Base-by-base conservation (phyloP, 495 filamentous ascomycete species). In the Penicillium subrubescens region DNA sequence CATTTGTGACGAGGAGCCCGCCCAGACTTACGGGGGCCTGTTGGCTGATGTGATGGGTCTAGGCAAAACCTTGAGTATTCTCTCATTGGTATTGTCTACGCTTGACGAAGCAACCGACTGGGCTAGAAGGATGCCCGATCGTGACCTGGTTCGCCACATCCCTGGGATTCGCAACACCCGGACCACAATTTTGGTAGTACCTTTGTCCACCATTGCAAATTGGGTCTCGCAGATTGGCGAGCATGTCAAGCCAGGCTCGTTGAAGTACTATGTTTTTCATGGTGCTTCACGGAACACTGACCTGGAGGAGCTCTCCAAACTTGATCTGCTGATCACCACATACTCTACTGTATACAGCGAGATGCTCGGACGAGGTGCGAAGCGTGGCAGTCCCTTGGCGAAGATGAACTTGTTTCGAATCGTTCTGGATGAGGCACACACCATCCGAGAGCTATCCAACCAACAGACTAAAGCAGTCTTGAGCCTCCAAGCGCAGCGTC, bases 21-120 rank as follows among this genome's bases (percentile, higher is more conserved):
- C 85, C 0, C 86, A 93, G 62, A 83, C 87, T 0, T 79, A 89
- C 1, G 95, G 95, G 10, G 95, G 95, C n/a, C 90, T 99, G 34
- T 80, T 99, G 23, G 95, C 95, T 8, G 95, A 99, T 72, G 93
- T 97, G 90, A 99, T 99, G 95, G 95, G 95, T 41, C 79, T 99
- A 17, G 95, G 95, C 7, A 99, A 99, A 73, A 97, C 95, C 0
- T 77, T 99, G 52, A 96, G 90, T 71, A 90, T 97, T 33, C 81
- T 99, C 7, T 90, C 93, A 3, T 82, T 98, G 25, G 75, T 94
- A 17, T 78, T 87, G 3, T 82, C 81, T 19, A 89, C 92, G 0
- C 76, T 90, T 3, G 67, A 75, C 2, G 81, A 89, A 29, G 86
- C 92, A 2, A 63, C 75, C 19, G 71, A 77, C 11, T 99, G 90